Conservation (phyloP, 176 grass and related monocot species). For the Otatea glauca region DNA sequence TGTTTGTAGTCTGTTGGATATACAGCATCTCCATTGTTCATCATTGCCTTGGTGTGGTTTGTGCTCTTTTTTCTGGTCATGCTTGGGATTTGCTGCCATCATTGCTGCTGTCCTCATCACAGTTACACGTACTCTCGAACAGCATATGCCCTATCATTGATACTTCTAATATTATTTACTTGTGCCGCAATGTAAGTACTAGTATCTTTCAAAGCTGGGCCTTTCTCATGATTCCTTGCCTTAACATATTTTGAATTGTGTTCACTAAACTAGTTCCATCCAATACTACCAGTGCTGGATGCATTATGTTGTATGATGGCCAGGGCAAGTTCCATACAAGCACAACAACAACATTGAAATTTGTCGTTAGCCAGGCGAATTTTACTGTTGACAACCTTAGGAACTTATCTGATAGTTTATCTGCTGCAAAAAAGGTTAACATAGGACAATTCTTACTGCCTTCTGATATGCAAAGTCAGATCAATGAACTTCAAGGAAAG, state of each 20-base stretch:
- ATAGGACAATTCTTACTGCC: slow-evolving; percentile 61
- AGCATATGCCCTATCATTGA: slow-evolving; percentile 75
- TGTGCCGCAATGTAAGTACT: slow-evolving; percentile 84
- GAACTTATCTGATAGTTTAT: slow-evolving; percentile 88
- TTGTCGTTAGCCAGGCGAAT: slow-evolving; percentile 73
- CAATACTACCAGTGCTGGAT: slow-evolving; percentile 63
- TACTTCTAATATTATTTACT: slow-evolving; percentile 84
- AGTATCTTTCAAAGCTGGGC: background rate
- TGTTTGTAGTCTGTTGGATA: slow-evolving; percentile 72
- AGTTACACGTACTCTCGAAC: slow-evolving; percentile 69
- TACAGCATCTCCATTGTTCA: slow-evolving; percentile 75
- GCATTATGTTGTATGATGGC: slow-evolving; percentile 67
- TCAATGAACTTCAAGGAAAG: slow-evolving; percentile 69
- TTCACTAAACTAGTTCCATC: slow-evolving; percentile 39
- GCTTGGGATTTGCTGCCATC: slow-evolving; percentile 62
- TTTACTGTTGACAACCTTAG: slow-evolving; percentile 82
- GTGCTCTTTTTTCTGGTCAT: slow-evolving; percentile 74
- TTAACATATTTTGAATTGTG: slow-evolving; percentile 27
- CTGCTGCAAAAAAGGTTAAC: slow-evolving; percentile 69
- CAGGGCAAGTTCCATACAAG: slow-evolving; percentile 83
- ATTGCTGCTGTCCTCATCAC: slow-evolving; percentile 62
- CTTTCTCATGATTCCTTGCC: slow-evolving; percentile 2
- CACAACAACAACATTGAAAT: slow-evolving; percentile 74
- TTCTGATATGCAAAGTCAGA: slow-evolving; percentile 55
- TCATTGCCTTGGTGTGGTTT: slow-evolving; percentile 78